Percentiles rank a stretch among this genome's conserved stretches.
Conservation (phyloP, 2,329 filamentous ascomycete species). For the Delphinella strobiligena region DNA sequence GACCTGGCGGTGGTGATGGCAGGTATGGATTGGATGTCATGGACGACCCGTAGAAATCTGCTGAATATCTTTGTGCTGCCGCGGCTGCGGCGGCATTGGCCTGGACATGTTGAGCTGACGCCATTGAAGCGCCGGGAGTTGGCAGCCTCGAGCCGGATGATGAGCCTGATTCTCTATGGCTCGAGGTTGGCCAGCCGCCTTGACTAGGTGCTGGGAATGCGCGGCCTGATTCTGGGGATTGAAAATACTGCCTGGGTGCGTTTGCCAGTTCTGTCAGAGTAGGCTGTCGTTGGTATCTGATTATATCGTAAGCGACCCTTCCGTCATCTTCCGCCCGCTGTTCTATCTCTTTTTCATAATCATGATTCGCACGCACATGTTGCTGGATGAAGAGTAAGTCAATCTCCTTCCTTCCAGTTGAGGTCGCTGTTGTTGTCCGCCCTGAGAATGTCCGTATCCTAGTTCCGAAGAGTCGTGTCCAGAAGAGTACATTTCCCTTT, state of each 20-base stretch:
- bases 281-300: neutral
- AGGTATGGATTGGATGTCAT: constrained; percentile 6
- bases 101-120: too few species aligned
- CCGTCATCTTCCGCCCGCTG: too few species aligned
- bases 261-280: neutral
- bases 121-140: neutral
- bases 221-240: neutral
- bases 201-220: neutral
- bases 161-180: constrained; percentile 4
- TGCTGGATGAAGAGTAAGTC: neutral
- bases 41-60: constrained; percentile 5
- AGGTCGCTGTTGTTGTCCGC: neutral
- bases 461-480: neutral
- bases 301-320: neutral
- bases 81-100: neutral
- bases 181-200: constrained; percentile 2
- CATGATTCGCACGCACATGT: neutral
- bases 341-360: too few species aligned
- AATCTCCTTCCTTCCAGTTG: neutral
- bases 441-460: neutral
- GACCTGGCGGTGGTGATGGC: constrained; percentile 7
- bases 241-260: neutral
- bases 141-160: neutral
- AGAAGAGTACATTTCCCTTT: neutral
- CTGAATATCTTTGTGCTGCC: constrained; percentile 6